These are phyloP conservation scores for Rugonectria rugulosa DNA, from an alignment of 2,329 filamentous ascomycete species.

Conservation along the genomic window DNA sequence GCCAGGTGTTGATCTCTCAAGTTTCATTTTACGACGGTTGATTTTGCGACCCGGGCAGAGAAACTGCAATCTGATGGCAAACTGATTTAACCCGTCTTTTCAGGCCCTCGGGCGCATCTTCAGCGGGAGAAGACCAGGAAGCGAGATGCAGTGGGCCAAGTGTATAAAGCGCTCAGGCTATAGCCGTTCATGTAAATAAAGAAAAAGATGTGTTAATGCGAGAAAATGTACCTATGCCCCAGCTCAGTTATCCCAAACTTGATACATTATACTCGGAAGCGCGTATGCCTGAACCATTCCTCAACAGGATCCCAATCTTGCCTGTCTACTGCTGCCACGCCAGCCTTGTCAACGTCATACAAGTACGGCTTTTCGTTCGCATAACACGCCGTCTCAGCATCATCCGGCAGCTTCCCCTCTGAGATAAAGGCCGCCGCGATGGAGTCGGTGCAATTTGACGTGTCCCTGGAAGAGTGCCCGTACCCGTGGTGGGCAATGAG, in stretches of 20 bases:
- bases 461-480: conserved; percentile 56
- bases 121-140: too few species aligned
- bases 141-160: too few species aligned
- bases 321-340: background rate
- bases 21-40: too few species aligned
- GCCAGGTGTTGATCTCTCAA: too few species aligned
- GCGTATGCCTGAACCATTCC: conserved; percentile 11
- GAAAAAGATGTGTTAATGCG: too few species aligned
- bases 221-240: background rate
- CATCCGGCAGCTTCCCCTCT: conserved; percentile 49
- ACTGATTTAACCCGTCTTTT: too few species aligned
- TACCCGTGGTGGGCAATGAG: conserved; percentile 59
- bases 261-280: background rate
- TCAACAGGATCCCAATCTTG: conserved; percentile 10
- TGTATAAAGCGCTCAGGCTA: too few species aligned
- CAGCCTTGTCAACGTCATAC: conserved; percentile 42
- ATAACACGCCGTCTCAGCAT: conserved; percentile 54
- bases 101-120: too few species aligned
- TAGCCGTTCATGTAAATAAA: too few species aligned
- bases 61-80: too few species aligned
- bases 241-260: background rate
- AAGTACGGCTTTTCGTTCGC: conserved; percentile 58
- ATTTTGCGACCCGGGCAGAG: too few species aligned
- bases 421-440: conserved; percentile 51
- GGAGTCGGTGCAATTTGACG: conserved; percentile 53